phyloP scores from a whole-genome alignment of 176 grass and related monocot genomes.

The Rhynchospora pubera region DNA sequence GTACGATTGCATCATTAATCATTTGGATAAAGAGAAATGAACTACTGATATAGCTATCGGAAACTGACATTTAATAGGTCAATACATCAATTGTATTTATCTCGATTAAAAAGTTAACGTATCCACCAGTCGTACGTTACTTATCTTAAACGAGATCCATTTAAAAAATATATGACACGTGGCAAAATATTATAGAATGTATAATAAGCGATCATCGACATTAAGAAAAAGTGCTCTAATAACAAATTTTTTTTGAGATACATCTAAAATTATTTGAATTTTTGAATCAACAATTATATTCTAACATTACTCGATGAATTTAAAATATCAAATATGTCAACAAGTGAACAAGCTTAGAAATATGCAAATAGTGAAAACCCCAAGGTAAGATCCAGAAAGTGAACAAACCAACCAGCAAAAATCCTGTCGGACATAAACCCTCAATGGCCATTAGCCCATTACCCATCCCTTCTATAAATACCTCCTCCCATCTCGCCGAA shows the following conservation, averaged over 20 bases:
- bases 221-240: too few species aligned
- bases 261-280: too few species aligned
- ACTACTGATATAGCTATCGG: too few species aligned
- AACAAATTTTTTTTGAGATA: too few species aligned
- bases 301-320: neutral
- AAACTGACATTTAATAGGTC: too few species aligned
- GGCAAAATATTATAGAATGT: neutral
- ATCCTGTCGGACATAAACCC: slow-evolving; percentile 14
- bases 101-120: neutral
- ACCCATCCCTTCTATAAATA: neutral
- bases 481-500: neutral
- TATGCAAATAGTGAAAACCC: neutral
- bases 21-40: too few species aligned
- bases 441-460: neutral
- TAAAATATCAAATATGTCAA: neutral
- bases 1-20: too few species aligned
- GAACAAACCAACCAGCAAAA: neutral
- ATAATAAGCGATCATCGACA: too few species aligned
- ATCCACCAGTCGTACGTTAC: neutral
- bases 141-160: neutral
- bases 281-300: too few species aligned
- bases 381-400: neutral
- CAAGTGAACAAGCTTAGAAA: neutral
- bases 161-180: neutral
- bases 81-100: too few species aligned